Percentiles rank a stretch among this genome's conserved stretches.
These are phyloP conservation scores for Stephanodiscus minutulus DNA, from an alignment of 108 stramenopile species.

Conservation along the genomic window DNA sequence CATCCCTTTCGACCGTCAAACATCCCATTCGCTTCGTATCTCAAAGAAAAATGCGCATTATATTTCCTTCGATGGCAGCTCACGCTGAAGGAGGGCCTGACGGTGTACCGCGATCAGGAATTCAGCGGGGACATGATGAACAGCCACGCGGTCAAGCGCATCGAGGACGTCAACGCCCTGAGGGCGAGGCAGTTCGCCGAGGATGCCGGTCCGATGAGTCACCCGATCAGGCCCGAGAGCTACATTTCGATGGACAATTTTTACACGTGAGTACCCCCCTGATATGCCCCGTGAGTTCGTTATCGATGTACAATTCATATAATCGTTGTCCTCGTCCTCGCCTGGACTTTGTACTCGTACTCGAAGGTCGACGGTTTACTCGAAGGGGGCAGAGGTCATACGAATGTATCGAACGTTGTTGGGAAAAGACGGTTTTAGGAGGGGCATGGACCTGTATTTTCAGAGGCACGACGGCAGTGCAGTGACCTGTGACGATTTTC, in stretches of 20 bases:
- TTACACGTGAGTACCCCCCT: too few species aligned
- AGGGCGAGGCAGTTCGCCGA: constrained; percentile 88
- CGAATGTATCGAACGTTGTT: constrained; percentile 96
- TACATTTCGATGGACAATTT: constrained; percentile 97
- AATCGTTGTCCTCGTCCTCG: too few species aligned
- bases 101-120: constrained; percentile 96
- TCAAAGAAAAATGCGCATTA: neutral
- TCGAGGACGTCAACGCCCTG: constrained; percentile 86
- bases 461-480: constrained; percentile 95
- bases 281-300: too few species aligned
- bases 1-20: neutral
- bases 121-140: constrained; percentile 93
- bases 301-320: too few species aligned
- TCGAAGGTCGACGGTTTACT: constrained; percentile 91
- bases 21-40: neutral
- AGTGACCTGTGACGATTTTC: constrained; percentile 97
- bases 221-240: constrained; percentile 95
- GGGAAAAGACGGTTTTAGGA: constrained; percentile 90
- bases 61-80: constrained; percentile 55
- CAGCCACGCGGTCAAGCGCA: constrained; percentile 90
- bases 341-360: too few species aligned
- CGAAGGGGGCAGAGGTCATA: constrained; percentile 93
- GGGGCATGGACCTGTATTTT: constrained; percentile 96
- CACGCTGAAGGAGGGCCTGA: constrained; percentile 98
- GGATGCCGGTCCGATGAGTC: constrained; percentile 90